These are phyloP conservation scores for Scutellaria baicalensis DNA, from an alignment of 257 asterid species.

Conservation along the genomic window DNA sequence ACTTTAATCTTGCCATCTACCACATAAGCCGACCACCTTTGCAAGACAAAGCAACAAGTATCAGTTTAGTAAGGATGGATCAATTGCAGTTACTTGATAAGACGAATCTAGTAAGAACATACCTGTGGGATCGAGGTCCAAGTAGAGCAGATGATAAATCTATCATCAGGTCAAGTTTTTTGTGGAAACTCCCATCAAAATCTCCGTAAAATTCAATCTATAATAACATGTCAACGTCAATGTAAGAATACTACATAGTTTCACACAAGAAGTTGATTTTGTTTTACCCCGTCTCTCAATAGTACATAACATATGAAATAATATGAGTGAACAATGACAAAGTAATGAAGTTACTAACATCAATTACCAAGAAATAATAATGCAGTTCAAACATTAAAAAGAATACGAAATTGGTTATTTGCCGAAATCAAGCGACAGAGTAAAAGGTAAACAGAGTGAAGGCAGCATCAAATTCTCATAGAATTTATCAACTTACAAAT, in stretches of 20 bases:
- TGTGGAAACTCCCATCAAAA: conserved; percentile 94
- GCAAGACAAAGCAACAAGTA: background rate
- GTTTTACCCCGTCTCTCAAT: background rate
- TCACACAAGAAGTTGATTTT: background rate
- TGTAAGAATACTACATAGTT: background rate
- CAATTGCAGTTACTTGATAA: background rate
- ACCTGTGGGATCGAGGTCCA: conserved; percentile 91
- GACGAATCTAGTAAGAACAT: background rate
- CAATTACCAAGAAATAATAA: background rate
- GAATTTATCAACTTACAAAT: no score
- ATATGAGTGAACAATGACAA: background rate
- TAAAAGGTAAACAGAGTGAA: no score
- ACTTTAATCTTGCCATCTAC: conserved; percentile 80
- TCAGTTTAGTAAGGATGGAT: background rate
- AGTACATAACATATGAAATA: background rate
- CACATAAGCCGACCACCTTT: conserved; percentile 94
- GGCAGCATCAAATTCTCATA: no score
- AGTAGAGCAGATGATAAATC: conserved; percentile 84
- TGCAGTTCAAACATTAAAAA: background rate
- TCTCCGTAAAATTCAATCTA: conserved; percentile 97
- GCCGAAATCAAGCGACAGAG: background rate
- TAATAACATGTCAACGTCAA: background rate
- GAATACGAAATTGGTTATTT: background rate
- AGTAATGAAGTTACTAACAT: background rate
- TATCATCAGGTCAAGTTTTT: conserved; percentile 62